Base-by-base conservation (phyloP, 768 basidiomycete species). In the Hericium erinaceus region DNA sequence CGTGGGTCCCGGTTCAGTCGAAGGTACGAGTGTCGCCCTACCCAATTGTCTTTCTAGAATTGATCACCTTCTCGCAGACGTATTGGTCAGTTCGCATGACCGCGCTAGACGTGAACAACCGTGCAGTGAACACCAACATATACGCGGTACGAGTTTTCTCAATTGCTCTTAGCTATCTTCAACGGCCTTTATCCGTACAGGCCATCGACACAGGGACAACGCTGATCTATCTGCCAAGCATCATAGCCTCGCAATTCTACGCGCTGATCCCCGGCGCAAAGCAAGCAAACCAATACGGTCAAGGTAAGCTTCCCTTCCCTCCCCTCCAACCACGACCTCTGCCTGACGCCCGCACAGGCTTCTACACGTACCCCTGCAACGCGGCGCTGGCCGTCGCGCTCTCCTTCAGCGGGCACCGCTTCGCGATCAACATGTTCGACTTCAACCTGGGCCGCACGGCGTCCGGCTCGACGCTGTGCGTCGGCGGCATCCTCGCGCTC, bases 121-220 rank as follows among this genome's bases (percentile, higher is more conserved):
- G 39, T 24, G 56, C 37, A 2, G 28, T 60, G 9, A 56, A 61
- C 33, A 39, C 61, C 54, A 58, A 70, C 62, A 22, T 72, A 39
- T 69, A 74, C 37, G 78, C 80, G 6, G 77, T 79, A 54, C 60
- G 71, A 63, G 18, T 60, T 37, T 48, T 52, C 38, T 55, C 61
- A 46, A 51, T 56, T 48, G 54, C 37, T 55, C 26, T 38, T 33
- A 16, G 24, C 50, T 16, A 49, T 33, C 12, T 52, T 26, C 3
- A 59, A 50, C 55, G 22, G 48, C 15, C 39, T 18, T 48, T 39
- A 15, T 56, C 37, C 51, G 48, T 28, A 7, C 56, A 85, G 84
- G 82, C 83, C 18, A 76, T 87, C 58, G 86, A 87, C 64, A 83
- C 84, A 0, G 85, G 86, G 33, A 85, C 84, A 3, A 81, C 84